Conservation (phyloP, 257 asterid species). For the Solanum microdontum region DNA sequence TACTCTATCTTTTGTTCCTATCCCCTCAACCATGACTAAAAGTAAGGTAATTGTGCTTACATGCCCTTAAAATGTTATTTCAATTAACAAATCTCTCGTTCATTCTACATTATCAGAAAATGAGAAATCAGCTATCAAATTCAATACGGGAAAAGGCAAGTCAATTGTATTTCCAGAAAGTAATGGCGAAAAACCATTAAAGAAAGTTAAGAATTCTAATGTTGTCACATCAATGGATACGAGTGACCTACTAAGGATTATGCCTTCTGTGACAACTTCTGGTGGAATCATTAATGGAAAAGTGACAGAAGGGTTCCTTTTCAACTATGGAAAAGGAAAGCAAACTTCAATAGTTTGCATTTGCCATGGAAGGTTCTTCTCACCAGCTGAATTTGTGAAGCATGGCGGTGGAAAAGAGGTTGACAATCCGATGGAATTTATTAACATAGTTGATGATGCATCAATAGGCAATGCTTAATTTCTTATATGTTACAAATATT, state of each 20-base stretch:
- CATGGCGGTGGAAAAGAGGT: constrained; percentile 8
- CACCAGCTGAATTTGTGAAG: constrained; percentile 22
- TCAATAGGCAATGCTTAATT: not conserved
- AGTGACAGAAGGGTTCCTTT: constrained; percentile 5
- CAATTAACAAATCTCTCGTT: not conserved
- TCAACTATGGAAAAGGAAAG: not conserved
- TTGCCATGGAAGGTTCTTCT: constrained; percentile 14
- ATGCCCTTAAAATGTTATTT: not conserved
- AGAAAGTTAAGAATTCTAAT: not conserved
- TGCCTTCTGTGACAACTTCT: constrained; percentile 10
- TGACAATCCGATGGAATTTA: not conserved
- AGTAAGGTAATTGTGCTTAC: not conserved
- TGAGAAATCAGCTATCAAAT: not conserved
- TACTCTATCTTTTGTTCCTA: not conserved
- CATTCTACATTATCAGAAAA: not conserved
- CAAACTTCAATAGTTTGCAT: constrained; percentile 3
- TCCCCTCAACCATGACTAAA: not conserved
- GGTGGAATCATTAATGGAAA: constrained; percentile 5
- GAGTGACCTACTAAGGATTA: not conserved
- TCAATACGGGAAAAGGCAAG: not conserved
- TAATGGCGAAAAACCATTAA: not conserved
- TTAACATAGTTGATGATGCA: not conserved
- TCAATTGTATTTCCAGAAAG: not conserved
- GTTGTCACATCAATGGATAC: not conserved
- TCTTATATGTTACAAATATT: not conserved